Base-by-base conservation (phyloP, 306 rosid species). In the Parietaria judaica region DNA sequence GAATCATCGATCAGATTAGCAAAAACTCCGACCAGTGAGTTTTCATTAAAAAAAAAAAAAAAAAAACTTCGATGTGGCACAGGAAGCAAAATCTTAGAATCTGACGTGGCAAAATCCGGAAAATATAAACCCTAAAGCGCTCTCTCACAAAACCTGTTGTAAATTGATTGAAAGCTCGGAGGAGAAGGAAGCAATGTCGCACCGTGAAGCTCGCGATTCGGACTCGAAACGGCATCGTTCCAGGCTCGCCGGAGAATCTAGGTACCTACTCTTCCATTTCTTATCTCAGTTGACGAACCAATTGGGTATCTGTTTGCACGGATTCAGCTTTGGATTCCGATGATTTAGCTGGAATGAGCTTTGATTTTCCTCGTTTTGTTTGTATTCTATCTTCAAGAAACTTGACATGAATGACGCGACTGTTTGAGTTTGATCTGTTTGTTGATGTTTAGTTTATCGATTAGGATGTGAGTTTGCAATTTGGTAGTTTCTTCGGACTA, bases 201-300 rank as follows among this genome's bases (percentile, higher is more conserved):
- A 70, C 67, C 89, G 89, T 60, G 91, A 81, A 71, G 37, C 35
- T 74, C 84, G 85, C 36, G 76, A 91, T 44, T 85, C 84, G 38
- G 86, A 82, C 67, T 78, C 94, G 5, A 84, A 57, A 63, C 88
- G 90, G 54, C 84, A 80, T 60, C 89, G 78, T 67, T 86, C 96
- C 41, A 77, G 83, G 61, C 79, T 86, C 65, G 96, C 85, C 71
- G 77, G 85, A 64, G 85, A 88, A 55, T 74, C 90, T 64, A 88
- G 98, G 98, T 88, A 60, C 54, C 34, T 52, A 13, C 58, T 3
- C 68, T n/a, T 64, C 66, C 70, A 41, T 11, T 38, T 65, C 15
- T 45, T 10, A 9, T 13, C 6, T 49, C n/a, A 49, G 53, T 7
- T 10, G 8, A 10, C 6, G 14, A 49, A 7, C 53, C n/a, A 49